Conservation (phyloP, 768 basidiomycete genomes). For the Wakefieldia striispora region DNA sequence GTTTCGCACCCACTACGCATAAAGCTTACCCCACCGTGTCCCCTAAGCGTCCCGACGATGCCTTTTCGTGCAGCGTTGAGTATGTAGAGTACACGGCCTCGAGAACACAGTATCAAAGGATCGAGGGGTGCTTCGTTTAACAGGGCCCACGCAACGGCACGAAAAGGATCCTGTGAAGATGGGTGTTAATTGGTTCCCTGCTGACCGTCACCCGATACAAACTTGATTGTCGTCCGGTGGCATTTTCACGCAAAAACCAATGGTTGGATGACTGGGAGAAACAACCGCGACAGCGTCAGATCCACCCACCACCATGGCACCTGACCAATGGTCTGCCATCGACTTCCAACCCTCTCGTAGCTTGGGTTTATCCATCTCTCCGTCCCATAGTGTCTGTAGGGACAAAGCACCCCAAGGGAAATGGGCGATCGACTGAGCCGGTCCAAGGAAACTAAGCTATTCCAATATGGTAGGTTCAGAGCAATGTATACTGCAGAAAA, state of each 20-base stretch:
- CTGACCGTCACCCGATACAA: slow-evolving; percentile 1
- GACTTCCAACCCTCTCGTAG: slow-evolving; percentile 40
- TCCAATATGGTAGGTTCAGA: slow-evolving; percentile 10
- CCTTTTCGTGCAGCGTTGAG: slow-evolving; percentile 43
- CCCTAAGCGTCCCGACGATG: slow-evolving; percentile 52
- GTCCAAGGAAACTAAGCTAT: slow-evolving; percentile 34
- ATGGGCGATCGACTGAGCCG: slow-evolving; percentile 39
- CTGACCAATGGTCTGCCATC: slow-evolving; percentile 48
- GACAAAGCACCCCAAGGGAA: slow-evolving; percentile 42
- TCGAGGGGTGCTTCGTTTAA: slow-evolving; percentile 41
- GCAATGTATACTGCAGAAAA: slow-evolving; percentile 1
- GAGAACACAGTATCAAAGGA: slow-evolving; percentile 60
- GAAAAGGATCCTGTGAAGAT: slow-evolving; percentile 21
- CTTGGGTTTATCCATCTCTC: slow-evolving; percentile 31
- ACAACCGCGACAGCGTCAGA: slow-evolving; percentile 37
- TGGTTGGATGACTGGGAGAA: slow-evolving; percentile 21
- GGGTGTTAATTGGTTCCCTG: slow-evolving; percentile 4
- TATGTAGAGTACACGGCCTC: slow-evolving; percentile 54
- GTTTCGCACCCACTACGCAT: slow-evolving; percentile 3
- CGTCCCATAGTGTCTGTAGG: slow-evolving; percentile 41
- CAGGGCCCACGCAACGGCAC: slow-evolving; percentile 59
- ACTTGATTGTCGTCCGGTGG: slow-evolving; percentile 24
- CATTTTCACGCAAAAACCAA: slow-evolving; percentile 35
- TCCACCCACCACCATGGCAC: slow-evolving; percentile 51
- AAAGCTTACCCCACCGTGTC: slow-evolving; percentile 66